Conservation (phyloP, 768 basidiomycete species). For the Daedaleopsis nitida region DNA sequence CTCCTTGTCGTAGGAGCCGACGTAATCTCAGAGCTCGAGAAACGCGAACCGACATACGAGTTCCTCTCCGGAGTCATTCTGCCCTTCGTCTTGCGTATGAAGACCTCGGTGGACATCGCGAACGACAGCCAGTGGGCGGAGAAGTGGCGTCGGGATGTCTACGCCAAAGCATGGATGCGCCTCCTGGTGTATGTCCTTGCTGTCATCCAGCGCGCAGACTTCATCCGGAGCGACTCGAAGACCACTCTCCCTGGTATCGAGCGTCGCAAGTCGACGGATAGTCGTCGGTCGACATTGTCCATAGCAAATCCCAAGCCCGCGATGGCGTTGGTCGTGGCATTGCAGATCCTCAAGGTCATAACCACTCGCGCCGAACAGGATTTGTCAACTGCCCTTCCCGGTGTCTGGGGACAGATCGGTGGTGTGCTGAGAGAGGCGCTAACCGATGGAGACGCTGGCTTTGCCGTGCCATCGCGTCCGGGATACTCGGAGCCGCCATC, state of each 20-base stretch:
- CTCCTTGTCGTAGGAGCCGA: constrained; percentile 54
- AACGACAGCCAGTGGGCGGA: constrained; percentile 45
- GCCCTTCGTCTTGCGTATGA: constrained; percentile 58
- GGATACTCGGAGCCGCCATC: constrained; percentile 52
- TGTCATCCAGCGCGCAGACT: constrained; percentile 42
- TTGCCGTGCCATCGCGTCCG: constrained; percentile 44
- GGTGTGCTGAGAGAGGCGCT: constrained; percentile 52
- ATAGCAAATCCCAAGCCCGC: constrained; percentile 24
- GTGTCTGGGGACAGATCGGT: constrained; percentile 66
- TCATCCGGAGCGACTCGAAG: constrained; percentile 19
- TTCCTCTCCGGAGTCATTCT: constrained; percentile 67
- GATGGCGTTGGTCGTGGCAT: constrained; percentile 44
- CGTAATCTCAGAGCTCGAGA: constrained; percentile 57
- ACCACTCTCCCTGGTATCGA: constrained; percentile 33
- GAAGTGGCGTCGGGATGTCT: constrained; percentile 45
- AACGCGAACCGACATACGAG: constrained; percentile 53
- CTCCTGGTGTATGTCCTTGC: constrained; percentile 60
- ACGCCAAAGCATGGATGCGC: constrained; percentile 60
- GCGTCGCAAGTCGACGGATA: constrained; percentile 51
- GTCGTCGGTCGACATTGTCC: constrained; percentile 36
- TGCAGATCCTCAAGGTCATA: constrained; percentile 72
- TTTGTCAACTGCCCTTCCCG: constrained; percentile 53
- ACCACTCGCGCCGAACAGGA: constrained; percentile 64
- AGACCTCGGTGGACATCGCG: constrained; percentile 48
- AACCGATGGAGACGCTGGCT: constrained; percentile 61